Evolutionary conservation across 2,329 filamentous ascomycete genomes (phyloP).

Genomic region (Emergomyces orientalis): DNA sequence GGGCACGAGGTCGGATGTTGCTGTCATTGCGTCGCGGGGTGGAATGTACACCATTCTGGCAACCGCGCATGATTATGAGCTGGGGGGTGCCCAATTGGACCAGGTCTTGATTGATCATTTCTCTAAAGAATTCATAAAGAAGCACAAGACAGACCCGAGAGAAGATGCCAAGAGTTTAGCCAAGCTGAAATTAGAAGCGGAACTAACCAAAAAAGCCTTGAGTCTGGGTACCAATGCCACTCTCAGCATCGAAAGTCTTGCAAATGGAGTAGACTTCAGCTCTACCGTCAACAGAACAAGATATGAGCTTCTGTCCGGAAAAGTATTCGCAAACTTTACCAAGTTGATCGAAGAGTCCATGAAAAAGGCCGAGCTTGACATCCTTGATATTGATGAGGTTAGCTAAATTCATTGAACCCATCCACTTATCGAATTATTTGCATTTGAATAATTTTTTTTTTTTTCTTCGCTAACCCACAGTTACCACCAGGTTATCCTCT

Average conservation of each 20-base stretch:
- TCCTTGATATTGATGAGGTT: constrained; percentile 80
- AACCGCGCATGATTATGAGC: constrained; percentile 91
- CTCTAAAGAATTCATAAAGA: constrained; percentile 97
- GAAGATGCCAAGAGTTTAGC: constrained; percentile 71
- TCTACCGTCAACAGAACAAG: constrained; percentile 86
- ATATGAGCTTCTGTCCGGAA: constrained; percentile 79
- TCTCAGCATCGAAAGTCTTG: constrained; percentile 86
- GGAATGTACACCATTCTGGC: constrained; percentile 95
- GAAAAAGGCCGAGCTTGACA: constrained; percentile 84
- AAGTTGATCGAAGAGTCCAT: constrained; percentile 74
- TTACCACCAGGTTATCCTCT: constrained; percentile 61
- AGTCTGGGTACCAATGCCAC: constrained; percentile 79
- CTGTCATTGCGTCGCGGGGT: constrained; percentile 80
- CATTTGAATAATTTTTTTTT: background rate
- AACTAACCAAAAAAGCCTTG: constrained; percentile 84
- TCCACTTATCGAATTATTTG: background rate
- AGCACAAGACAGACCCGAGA: constrained; percentile 81
- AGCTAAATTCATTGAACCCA: constrained; percentile 1
- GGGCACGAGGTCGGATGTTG: constrained; percentile 83
- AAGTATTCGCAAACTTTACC: constrained; percentile 82
- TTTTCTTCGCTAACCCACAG: constrained; percentile 6
- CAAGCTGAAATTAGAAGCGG: constrained; percentile 85
- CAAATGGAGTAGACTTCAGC: constrained; percentile 82
- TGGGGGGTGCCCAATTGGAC: constrained; percentile 76
- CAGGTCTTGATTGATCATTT: constrained; percentile 91